Evolutionary conservation across 768 basidiomycete genomes (phyloP).

Genomic region (Xerocomellus dryophilus): DNA sequence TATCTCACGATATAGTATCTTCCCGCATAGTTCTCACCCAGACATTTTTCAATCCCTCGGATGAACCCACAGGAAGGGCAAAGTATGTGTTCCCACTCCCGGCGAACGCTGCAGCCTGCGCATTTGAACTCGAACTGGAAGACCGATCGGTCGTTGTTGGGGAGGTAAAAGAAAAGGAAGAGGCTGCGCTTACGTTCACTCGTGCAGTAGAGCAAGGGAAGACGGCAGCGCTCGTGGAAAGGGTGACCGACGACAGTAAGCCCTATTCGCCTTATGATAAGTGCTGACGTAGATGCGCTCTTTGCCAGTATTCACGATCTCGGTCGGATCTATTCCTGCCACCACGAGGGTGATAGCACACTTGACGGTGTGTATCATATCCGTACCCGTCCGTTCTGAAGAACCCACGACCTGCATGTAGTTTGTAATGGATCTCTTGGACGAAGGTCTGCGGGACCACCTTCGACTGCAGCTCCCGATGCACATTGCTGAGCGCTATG

Average conservation of each 20-base stretch:
- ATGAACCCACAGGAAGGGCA: constrained; percentile 40
- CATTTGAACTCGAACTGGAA: constrained; percentile 47
- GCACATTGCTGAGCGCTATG: constrained; percentile 51
- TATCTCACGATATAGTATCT: constrained; percentile 33
- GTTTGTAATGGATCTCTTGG: constrained; percentile 53
- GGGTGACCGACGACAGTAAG: constrained; percentile 52
- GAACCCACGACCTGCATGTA: constrained; percentile 15
- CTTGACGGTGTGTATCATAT: constrained; percentile 38
- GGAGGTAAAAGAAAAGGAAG: constrained; percentile 45
- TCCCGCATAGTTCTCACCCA: constrained; percentile 43
- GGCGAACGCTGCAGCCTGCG: constrained; percentile 50
- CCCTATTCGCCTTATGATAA: background rate
- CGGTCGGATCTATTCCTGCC: constrained; percentile 51
- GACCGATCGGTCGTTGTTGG: constrained; percentile 45
- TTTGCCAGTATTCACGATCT: constrained; percentile 52
- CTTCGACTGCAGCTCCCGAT: constrained; percentile 55
- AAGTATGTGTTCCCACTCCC: constrained; percentile 62
- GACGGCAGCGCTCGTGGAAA: constrained; percentile 45
- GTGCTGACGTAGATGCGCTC: background rate
- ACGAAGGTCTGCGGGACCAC: constrained; percentile 46
- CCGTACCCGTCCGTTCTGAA: background rate
- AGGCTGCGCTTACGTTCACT: constrained; percentile 41
- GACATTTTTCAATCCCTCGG: constrained; percentile 38
- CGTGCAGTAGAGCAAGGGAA: constrained; percentile 40
- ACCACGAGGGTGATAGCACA: constrained; percentile 37